Evolutionary conservation across 73 alveolate genomes (phyloP).

Genomic region (Paramecium caudatum): DNA sequence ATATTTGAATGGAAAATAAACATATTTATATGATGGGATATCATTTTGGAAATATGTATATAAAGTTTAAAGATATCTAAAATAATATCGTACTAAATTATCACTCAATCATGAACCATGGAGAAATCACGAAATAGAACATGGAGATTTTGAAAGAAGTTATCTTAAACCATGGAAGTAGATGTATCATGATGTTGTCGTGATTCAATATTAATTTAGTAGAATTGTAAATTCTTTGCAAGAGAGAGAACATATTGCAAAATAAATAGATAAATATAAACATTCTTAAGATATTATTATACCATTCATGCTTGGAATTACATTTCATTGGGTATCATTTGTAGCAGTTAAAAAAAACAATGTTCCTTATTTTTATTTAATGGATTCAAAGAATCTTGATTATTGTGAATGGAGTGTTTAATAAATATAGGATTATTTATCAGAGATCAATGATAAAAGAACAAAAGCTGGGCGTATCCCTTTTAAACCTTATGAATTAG

Average conservation of each 20-base stretch:
- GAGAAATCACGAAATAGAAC: slow-evolving; percentile 52
- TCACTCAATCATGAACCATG: slow-evolving; percentile 30
- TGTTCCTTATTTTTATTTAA: neutral
- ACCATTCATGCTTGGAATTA: slow-evolving; percentile 1
- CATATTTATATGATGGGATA: neutral
- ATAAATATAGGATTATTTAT: slow-evolving; percentile 5
- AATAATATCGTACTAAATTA: neutral
- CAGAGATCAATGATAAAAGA: neutral
- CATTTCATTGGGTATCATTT: slow-evolving; percentile 59
- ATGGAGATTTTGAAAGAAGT: slow-evolving; percentile 66
- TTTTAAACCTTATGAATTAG: slow-evolving; percentile 53
- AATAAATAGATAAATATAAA: neutral
- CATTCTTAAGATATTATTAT: neutral
- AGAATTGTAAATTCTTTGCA: neutral
- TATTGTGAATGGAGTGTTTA: slow-evolving; percentile 14
- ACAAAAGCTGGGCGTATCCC: neutral
- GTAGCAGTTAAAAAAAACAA: neutral
- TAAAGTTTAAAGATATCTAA: neutral
- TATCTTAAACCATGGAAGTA: slow-evolving; percentile 35
- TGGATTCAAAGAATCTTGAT: slow-evolving; percentile 39
- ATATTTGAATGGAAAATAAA: neutral
- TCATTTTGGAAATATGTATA: slow-evolving; percentile 55
- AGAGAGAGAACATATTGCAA: neutral
- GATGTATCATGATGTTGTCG: slow-evolving; percentile 3
- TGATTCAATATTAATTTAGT: slow-evolving; percentile 13